Percentiles rank a stretch among this genome's conserved stretches.
Evolutionary conservation across 2,329 filamentous ascomycete species (phyloP).

Genomic region (Fusarium pseudoanthophilum): DNA sequence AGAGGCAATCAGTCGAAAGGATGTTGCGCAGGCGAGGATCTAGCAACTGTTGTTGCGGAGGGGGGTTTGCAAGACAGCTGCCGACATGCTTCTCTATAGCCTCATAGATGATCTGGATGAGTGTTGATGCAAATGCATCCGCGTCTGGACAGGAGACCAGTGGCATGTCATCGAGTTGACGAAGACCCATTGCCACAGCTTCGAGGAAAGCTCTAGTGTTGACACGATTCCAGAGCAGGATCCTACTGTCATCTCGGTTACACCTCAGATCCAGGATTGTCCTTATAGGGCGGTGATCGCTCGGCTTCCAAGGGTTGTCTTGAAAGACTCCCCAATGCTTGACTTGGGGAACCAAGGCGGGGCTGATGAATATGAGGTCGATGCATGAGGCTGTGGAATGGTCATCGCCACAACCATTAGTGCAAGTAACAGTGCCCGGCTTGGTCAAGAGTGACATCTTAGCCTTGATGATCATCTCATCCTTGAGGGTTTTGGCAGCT

Average conservation of each 20-base stretch:
- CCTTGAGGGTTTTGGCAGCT: too few relatives aligned
- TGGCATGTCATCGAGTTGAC: neutral
- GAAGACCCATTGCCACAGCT: neutral
- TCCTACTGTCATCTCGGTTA: neutral
- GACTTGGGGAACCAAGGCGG: neutral
- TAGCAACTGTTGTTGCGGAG: neutral
- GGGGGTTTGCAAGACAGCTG: neutral
- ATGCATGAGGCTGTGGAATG: neutral
- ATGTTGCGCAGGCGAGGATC: neutral
- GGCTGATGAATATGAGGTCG: constrained; percentile 10
- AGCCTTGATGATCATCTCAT: neutral
- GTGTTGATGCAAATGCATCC: neutral
- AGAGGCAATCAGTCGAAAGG: neutral
- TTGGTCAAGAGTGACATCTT: neutral
- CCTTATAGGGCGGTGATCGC: constrained; percentile 1
- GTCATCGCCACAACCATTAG: neutral
- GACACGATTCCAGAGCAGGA: neutral
- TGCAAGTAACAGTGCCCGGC: neutral
- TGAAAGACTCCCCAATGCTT: neutral
- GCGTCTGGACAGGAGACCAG: neutral
- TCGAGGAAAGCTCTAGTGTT: neutral
- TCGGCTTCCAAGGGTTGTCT: neutral
- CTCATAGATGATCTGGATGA: neutral
- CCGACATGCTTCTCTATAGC: neutral
- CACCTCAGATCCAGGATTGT: neutral